Evolutionary conservation across 1,284 basidiomycete genomes (phyloP), one percentile per base, ranked within the genome.

Genomic region (Peniophora sp.): DNA sequence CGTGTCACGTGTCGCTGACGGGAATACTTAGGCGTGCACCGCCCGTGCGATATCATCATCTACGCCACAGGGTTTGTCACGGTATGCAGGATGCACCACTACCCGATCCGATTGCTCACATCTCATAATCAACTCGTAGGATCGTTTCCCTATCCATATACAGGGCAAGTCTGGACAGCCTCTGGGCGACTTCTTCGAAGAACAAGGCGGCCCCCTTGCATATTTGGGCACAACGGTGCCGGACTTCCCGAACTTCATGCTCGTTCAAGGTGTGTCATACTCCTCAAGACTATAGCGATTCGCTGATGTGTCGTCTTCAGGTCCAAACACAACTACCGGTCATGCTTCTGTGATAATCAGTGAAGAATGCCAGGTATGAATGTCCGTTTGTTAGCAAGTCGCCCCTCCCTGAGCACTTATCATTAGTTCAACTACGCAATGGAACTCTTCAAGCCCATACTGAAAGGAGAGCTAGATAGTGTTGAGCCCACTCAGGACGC

Each of bases 251-350:
- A 72, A 71, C 50, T 65, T 67, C 52, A 68, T 68, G 54, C 60
- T 64, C 56, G 44, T 69, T 3, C 39, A 36, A 44, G 56, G 56
- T 47, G 24, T 6, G 55, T n/a, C n/a, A n/a, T 32, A 32, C 27
- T 23, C 5, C 27, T 32, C 27, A 32, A 32, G 12, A 32, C 12
- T 32, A 24, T 23, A 3, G 12, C 3, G 3, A 1, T 23, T 41
- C 2, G 24, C 27, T 42, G 22, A 41, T 10, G 24, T 12, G 24
- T 24, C 35, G 42, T 32, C 27, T 12, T 6, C 52, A 76, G 75
- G 75, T 11, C 74, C 76, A 0, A 77, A 77, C 54, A 72, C 69
- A 0, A 57, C 60, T 2, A 72, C 75, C 1, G 74, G 75, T 0
- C 70, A 75, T 52, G 71, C 69, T 0, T 77, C 75, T 2, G 70